Evolutionary conservation across 1,284 basidiomycete genomes (phyloP).

Genomic region (Anthracocystis panici-leucophaei): DNA sequence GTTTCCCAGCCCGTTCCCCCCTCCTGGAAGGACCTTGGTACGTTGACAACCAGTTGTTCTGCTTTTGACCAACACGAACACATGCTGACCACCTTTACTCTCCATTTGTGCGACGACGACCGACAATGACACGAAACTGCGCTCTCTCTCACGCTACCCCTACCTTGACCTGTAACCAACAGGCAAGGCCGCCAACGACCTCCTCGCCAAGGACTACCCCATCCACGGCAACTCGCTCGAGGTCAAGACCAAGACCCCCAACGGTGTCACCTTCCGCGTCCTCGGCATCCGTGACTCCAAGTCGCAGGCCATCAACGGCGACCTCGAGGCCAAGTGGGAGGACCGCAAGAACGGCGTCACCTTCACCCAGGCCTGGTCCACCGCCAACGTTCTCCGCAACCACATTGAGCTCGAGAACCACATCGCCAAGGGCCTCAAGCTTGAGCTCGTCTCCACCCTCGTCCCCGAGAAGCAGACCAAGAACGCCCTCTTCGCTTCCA

Average conservation of each 20-base stretch:
- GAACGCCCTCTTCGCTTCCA: slow-evolving; percentile 82
- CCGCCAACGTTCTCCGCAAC: slow-evolving; percentile 84
- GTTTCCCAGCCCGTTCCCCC: slow-evolving; percentile 66
- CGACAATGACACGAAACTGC: not conserved
- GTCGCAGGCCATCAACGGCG: slow-evolving; percentile 67
- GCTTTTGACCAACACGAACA: not conserved
- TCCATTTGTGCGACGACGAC: not conserved
- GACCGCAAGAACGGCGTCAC: slow-evolving; percentile 68
- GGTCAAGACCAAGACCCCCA: slow-evolving; percentile 93
- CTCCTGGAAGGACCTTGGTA: slow-evolving; percentile 73
- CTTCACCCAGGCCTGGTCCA: slow-evolving; percentile 80
- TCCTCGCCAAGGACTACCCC: slow-evolving; percentile 92
- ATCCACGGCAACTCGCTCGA: slow-evolving; percentile 77
- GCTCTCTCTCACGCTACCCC: not conserved
- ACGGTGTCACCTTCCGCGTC: slow-evolving; percentile 71
- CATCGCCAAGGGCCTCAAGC: slow-evolving; percentile 94
- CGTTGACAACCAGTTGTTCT: slow-evolving; percentile 72
- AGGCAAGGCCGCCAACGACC: slow-evolving; percentile 84
- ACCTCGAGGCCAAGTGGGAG: slow-evolving; percentile 69
- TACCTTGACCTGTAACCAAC: not conserved
- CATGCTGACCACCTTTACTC: not conserved
- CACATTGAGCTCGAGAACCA: slow-evolving; percentile 97
- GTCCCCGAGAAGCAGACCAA: slow-evolving; percentile 79
- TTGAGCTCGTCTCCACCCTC: slow-evolving; percentile 88
- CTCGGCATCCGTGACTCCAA: slow-evolving; percentile 69